A percentile compares a stretch with the other conserved stretches of the same genome.
phyloP scores from a whole-genome alignment of 768 basidiomycete genomes.

The Mycena indigotica region DNA sequence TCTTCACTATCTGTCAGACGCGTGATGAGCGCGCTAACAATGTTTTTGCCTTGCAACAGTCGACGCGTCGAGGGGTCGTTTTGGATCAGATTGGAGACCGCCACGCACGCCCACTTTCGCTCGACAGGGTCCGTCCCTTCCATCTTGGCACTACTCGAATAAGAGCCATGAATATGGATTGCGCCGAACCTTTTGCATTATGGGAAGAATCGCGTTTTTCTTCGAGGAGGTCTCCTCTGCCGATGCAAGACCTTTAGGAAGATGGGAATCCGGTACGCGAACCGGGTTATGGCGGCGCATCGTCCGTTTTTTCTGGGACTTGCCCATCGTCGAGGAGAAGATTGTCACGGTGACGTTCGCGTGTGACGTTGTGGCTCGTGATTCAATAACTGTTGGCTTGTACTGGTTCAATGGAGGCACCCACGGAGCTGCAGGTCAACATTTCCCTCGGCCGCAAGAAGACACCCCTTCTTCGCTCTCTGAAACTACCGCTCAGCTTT shows the following conservation, averaged over 20 bases:
- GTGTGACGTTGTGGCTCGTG: too few species aligned
- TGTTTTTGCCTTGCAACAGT: constrained; percentile 86
- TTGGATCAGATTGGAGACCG: constrained; percentile 92
- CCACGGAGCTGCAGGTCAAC: constrained; percentile 10
- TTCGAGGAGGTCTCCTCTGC: constrained; percentile 75
- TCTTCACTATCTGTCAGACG: constrained; percentile 89
- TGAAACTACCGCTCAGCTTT: constrained; percentile 16
- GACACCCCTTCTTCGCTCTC: constrained; percentile 16
- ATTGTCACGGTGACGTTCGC: background rate
- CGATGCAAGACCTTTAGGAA: constrained; percentile 78
- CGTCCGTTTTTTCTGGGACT: constrained; percentile 84
- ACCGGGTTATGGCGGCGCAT: constrained; percentile 92
- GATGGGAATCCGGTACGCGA: constrained; percentile 90
- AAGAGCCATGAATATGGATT: constrained; percentile 1
- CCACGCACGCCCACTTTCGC: constrained; percentile 94
- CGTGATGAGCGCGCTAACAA: constrained; percentile 83
- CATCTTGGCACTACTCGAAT: constrained; percentile 49
- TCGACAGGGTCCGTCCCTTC: constrained; percentile 75
- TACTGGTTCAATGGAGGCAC: too few species aligned
- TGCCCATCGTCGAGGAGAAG: constrained; percentile 65
- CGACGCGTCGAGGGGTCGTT: constrained; percentile 92
- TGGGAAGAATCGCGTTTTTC: constrained; percentile 78
- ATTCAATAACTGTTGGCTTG: too few species aligned
- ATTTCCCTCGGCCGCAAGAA: constrained; percentile 17
- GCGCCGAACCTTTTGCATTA: constrained; percentile 78